Evolutionary conservation across 768 basidiomycete genomes (phyloP), one percentile per base, ranked within the genome.

Genomic region (Lactarius tabidus): DNA sequence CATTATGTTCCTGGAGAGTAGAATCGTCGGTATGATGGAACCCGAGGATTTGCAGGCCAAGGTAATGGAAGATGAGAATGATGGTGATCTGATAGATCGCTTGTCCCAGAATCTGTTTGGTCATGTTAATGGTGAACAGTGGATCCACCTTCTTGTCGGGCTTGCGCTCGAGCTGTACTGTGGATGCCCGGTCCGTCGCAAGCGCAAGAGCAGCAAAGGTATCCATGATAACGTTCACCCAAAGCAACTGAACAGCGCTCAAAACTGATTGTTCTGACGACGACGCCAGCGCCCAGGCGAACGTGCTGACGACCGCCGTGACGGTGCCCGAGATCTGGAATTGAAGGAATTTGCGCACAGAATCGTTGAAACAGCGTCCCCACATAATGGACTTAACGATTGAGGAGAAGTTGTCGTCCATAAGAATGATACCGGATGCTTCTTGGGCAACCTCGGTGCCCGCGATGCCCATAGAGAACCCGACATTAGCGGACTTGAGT

Each of bases 221-320:
- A 74, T 96, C 95, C 94, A 96, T 95, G 75, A 95, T 95, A 68
- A 98, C 89, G 80, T 98, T 98, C 76, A 98, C 93, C 95, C 97
- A 99, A 26, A 99, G 85, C 4, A 99, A 79, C 74, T 99, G 97
- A 1, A 99, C 97, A 36, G 97, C 96, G 28, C 91, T 88, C 29
- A 99, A 79, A n/a, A 94, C 95, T n/a, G n/a, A n/a, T n/a, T n/a
- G n/a, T 73, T 97, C 95, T 59, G 83, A 72, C 8, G 72, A 68
- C n/a, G 94, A 95, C 0, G 91, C 85, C 61, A 98, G 87, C 43
- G 95, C 92, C 39, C 95, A 86, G 64, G 96, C 84, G 70, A 93
- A 95, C 17, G 95, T 98, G 73, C 97, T 88, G 64, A 95, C 76
- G 56, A 99, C 95, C 38, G 96, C 96, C 6, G 95, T 94, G 66